These are phyloP conservation scores for Umbelopsis isabellina DNA, from an alignment of 192 early-diverging fungal genomes.

Conservation along the genomic window DNA sequence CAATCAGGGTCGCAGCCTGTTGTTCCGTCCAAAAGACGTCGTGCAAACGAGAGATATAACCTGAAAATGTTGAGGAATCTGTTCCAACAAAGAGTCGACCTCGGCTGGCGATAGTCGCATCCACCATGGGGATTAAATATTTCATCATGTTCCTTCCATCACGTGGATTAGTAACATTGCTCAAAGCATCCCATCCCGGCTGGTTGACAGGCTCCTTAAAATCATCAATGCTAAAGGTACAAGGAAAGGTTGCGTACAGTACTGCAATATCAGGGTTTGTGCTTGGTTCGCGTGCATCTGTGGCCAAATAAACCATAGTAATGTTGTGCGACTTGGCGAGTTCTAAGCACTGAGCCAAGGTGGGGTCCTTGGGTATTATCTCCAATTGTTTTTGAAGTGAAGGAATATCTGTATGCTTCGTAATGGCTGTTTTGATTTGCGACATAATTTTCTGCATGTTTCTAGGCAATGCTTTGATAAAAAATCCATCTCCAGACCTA, in stretches of 20 bases:
- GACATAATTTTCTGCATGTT: conserved; percentile 29
- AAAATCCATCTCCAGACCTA: conserved; percentile 39
- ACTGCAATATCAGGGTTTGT: conserved; percentile 40
- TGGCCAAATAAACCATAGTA: conserved; percentile 53
- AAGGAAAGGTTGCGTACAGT: conserved; percentile 45
- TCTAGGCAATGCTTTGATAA: conserved; percentile 31
- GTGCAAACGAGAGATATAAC: conserved; percentile 36
- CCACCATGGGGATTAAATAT: conserved; percentile 36
- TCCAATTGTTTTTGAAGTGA: conserved; percentile 5
- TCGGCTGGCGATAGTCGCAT: conserved; percentile 37
- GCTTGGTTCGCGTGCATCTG: conserved; percentile 46
- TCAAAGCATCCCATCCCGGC: conserved; percentile 21
- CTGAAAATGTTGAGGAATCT: conserved; percentile 36
- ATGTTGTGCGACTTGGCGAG: conserved; percentile 15
- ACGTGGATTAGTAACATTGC: conserved; percentile 19
- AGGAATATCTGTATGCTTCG: neutral
- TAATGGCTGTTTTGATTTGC: conserved; percentile 14
- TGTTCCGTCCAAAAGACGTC: conserved; percentile 33
- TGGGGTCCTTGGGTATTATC: neutral
- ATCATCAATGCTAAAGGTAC: conserved; percentile 51
- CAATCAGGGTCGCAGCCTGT: neutral
- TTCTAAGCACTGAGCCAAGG: conserved; percentile 6
- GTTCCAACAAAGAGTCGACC: conserved; percentile 37
- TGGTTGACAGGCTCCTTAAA: conserved; percentile 32
- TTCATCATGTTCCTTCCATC: conserved; percentile 28